These are phyloP conservation scores for Globisporangium viniferum DNA, from an alignment of 352 stramenopile species.

Conservation along the genomic window DNA sequence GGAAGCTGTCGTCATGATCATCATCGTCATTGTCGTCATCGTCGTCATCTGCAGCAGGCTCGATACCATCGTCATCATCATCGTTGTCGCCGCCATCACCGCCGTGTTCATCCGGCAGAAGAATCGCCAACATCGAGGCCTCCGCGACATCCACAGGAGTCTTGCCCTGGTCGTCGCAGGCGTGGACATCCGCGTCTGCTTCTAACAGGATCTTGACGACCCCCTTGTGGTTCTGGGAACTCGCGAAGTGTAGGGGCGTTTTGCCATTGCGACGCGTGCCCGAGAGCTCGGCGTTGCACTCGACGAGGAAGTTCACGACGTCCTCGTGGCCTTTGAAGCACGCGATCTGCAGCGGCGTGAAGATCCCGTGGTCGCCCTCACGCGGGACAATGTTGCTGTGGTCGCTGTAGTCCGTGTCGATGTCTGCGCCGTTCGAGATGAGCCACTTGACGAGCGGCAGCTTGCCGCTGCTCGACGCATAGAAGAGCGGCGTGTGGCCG, in stretches of 20 bases:
- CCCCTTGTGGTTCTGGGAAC: constrained; percentile 48
- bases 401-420: constrained; percentile 80
- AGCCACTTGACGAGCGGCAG: constrained; percentile 82
- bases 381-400: constrained; percentile 40
- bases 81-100: constrained; percentile 16
- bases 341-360: constrained; percentile 77
- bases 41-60: constrained; percentile 17
- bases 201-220: constrained; percentile 72
- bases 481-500: constrained; percentile 77
- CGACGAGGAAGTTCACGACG: constrained; percentile 73
- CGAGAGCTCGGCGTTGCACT: constrained; percentile 76
- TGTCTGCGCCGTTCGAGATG: constrained; percentile 79
- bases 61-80: constrained; percentile 21
- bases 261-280: constrained; percentile 69
- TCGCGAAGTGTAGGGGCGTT: constrained; percentile 70
- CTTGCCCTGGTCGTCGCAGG: constrained; percentile 52
- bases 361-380: constrained; percentile 63
- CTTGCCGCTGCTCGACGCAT: constrained; percentile 67
- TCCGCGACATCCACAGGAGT: constrained; percentile 65
- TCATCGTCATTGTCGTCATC: constrained; percentile 27
- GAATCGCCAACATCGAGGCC: constrained; percentile 34
- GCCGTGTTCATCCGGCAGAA: constrained; percentile 49
- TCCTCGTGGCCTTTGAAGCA: constrained; percentile 69
- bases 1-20: constrained; percentile 39
- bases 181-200: constrained; percentile 63